Conservation (phyloP, 345 rosid genomes). For the Salix dunnii region DNA sequence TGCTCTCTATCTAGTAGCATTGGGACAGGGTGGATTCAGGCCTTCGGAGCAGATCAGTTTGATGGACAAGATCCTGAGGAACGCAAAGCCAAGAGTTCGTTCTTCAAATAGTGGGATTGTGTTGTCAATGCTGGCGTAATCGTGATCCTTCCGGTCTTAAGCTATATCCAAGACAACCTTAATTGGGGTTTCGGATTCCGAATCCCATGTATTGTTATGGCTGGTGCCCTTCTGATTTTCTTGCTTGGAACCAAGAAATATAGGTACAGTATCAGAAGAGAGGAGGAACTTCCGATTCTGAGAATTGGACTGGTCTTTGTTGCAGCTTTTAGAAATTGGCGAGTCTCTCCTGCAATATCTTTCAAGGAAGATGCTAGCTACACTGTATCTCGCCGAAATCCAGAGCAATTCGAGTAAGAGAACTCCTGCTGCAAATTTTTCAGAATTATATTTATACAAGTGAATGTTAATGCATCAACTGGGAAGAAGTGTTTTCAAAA, state of each 20-base stretch:
- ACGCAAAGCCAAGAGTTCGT: not conserved
- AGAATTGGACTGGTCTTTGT: conserved; percentile 1
- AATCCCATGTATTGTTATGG: conserved; percentile 26
- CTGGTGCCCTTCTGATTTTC: conserved; percentile 6
- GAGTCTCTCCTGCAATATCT: too few species aligned
- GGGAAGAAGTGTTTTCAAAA: not conserved
- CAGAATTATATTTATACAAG: not conserved
- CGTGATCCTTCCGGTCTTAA: not conserved
- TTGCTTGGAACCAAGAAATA: conserved; percentile 7
- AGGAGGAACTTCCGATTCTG: not conserved
- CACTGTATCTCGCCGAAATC: not conserved
- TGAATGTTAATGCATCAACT: not conserved
- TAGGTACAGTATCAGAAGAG: not conserved
- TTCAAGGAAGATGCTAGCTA: conserved; percentile 5
- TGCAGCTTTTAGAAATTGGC: conserved; percentile 13
- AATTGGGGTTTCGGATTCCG: conserved; percentile 30
- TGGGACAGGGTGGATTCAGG: conserved; percentile 9
- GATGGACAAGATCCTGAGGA: not conserved
- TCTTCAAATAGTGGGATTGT: conserved; percentile 10
- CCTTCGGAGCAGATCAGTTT: conserved; percentile 15
- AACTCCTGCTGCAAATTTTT: not conserved
- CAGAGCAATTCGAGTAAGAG: conserved; percentile 26
- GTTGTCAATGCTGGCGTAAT: not conserved
- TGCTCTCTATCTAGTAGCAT: conserved; percentile 5
- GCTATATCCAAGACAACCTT: conserved; percentile 28